Percentiles rank a stretch among this genome's conserved stretches.
Evolutionary conservation across 2,329 filamentous ascomycete species (phyloP).

Genomic region (Alternaria rosae): DNA sequence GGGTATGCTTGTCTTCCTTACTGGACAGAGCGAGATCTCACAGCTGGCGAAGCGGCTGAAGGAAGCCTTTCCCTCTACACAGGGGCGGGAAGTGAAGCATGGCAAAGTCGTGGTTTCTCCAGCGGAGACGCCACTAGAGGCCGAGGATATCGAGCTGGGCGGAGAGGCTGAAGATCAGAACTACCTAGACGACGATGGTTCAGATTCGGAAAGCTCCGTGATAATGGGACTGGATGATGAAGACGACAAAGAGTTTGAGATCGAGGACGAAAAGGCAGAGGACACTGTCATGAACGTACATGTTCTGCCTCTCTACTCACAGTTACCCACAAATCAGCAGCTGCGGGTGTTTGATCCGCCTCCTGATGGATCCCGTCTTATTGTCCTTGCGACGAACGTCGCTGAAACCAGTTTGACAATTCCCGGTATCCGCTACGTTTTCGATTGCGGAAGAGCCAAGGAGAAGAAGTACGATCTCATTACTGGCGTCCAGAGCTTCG

Average conservation of each 20-base stretch:
- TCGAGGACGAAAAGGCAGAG: slow-evolving; percentile 69
- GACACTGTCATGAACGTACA: slow-evolving; percentile 74
- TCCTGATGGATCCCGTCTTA: slow-evolving; percentile 81
- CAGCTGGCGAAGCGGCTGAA: slow-evolving; percentile 82
- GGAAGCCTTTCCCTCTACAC: slow-evolving; percentile 66
- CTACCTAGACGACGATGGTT: slow-evolving; percentile 56
- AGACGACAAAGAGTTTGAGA: slow-evolving; percentile 70
- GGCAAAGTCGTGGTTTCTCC: slow-evolving; percentile 78
- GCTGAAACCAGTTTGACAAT: slow-evolving; percentile 98
- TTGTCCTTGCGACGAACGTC: slow-evolving; percentile 94
- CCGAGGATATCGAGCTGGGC: slow-evolving; percentile 87
- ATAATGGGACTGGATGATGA: slow-evolving; percentile 67
- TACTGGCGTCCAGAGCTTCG: slow-evolving; percentile 93
- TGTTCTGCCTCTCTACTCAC: slow-evolving; percentile 90
- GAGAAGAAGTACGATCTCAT: slow-evolving; percentile 87
- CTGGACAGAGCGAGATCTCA: slow-evolving; percentile 89
- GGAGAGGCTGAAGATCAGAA: slow-evolving; percentile 43
- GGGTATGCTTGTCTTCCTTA: slow-evolving; percentile 92
- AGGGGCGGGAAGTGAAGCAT: slow-evolving; percentile 58
- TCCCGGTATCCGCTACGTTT: slow-evolving; percentile 92
- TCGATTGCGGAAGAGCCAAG: slow-evolving; percentile 91
- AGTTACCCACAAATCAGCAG: slow-evolving; percentile 89
- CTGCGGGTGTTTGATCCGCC: slow-evolving; percentile 86
- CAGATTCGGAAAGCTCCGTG: slow-evolving; percentile 64
- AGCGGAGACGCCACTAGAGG: slow-evolving; percentile 78